phyloP scores from a whole-genome alignment of 805 yeast genomes.

The Myxozyma neglecta region DNA sequence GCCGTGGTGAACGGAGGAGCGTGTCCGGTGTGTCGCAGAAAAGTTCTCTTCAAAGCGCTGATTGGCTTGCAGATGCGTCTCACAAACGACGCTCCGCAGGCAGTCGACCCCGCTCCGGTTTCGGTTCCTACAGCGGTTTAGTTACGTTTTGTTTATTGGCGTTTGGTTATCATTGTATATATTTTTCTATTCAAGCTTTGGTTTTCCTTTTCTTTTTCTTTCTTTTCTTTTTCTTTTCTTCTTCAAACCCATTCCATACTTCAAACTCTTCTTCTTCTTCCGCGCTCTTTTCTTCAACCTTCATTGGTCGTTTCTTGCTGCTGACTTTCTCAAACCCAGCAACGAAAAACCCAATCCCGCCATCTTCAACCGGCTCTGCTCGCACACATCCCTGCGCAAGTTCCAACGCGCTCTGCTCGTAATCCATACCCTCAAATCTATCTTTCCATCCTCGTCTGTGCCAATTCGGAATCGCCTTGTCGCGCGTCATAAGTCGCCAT shows the following conservation, averaged over 20 bases:
- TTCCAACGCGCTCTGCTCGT: constrained; percentile 45
- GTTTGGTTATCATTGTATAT: background rate
- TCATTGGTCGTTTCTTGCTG: background rate
- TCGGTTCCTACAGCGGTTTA: background rate
- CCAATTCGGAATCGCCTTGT: constrained; percentile 79
- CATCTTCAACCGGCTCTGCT: constrained; percentile 81
- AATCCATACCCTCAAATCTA: constrained; percentile 58
- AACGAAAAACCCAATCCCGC: constrained; percentile 99
- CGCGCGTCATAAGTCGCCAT: constrained; percentile 67
- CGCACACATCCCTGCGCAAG: constrained; percentile 87
- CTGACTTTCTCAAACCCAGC: constrained; percentile 71
- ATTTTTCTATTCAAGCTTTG: background rate
- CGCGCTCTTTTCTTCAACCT: constrained; percentile 17
- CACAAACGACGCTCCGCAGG: constrained; percentile 13
- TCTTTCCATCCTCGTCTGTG: constrained; percentile 74
- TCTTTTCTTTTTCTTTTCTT: constrained; percentile 1
- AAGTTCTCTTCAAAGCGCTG: constrained; percentile 36
- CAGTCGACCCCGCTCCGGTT: background rate
- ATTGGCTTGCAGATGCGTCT: constrained; percentile 35
- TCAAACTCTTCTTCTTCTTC: constrained; percentile 5
- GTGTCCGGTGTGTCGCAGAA: constrained; percentile 41
- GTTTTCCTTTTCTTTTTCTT: background rate
- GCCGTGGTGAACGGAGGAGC: constrained; percentile 37
- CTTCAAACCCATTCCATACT: constrained; percentile 44
- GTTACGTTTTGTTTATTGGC: background rate